Percentiles rank a stretch among this genome's conserved stretches.
Conservation (phyloP, 23 red algal species). For the Gracilaria gracilis region DNA sequence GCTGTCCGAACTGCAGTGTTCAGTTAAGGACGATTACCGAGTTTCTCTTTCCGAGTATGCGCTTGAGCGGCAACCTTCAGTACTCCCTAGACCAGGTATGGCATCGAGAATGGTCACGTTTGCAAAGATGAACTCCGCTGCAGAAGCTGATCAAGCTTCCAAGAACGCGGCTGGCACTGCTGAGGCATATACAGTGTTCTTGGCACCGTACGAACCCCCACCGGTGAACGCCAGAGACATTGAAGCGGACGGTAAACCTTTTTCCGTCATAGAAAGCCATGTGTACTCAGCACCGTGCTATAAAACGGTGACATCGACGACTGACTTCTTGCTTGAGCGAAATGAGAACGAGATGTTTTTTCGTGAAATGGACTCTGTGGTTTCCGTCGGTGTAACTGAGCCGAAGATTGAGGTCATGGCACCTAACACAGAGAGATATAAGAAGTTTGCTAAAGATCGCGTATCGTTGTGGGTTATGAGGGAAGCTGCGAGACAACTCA, state of each 20-base stretch:
- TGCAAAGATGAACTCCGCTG: conserved; percentile 72
- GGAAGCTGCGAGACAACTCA: conserved; percentile 71
- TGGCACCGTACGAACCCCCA: conserved; percentile 92
- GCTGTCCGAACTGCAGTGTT: conserved; percentile 68
- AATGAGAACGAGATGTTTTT: conserved; percentile 76
- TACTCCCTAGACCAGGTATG: conserved; percentile 94
- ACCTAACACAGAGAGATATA: conserved; percentile 84
- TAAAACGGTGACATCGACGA: conserved; percentile 18
- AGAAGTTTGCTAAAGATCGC: conserved; percentile 81
- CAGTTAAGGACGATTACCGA: conserved; percentile 77
- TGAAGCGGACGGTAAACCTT: conserved; percentile 66
- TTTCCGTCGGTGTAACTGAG: conserved; percentile 83
- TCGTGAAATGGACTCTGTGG: conserved; percentile 88
- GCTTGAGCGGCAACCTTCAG: conserved; percentile 79
- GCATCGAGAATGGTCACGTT: conserved; percentile 85
- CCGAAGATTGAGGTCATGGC: conserved; percentile 94
- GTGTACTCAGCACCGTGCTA: conserved; percentile 80
- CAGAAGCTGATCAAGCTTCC: conserved; percentile 60
- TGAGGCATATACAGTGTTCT: conserved; percentile 82
- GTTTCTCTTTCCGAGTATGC: conserved; percentile 92
- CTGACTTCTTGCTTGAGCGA: conserved; percentile 79
- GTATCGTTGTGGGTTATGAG: conserved; percentile 85
- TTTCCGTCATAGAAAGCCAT: conserved; percentile 83
- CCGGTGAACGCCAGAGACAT: conserved; percentile 87
- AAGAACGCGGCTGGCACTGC: conserved; percentile 69